Evolutionary conservation across 2,329 filamentous ascomycete species (phyloP), one percentile per base, ranked within the genome.

Genomic region (Coleophoma cylindrospora): DNA sequence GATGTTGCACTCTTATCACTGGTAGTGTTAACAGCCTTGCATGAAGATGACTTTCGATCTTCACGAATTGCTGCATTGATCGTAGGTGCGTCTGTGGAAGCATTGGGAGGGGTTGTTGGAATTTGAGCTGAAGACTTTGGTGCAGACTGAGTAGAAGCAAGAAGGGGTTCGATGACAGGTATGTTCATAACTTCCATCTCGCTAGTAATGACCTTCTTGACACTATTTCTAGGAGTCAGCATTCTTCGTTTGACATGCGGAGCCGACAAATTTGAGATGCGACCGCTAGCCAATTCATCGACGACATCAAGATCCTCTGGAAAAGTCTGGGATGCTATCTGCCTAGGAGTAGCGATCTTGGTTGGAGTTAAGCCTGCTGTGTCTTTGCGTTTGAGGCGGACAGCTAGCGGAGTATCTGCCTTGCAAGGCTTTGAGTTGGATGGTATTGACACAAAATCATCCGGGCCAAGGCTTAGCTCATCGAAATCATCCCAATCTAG

Each of bases 381-480:
- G 5, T 54, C 50, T 50, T 59, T 53, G 7, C 50, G 53, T 22
- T 57, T 59, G 14, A 58, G 43, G 13, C 47, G 50, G 4, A 51
- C 40, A 27, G 27, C 14, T 13, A 34, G 32, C 3, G 53, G 45
- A 10, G 46, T 46, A 8, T 50, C 40, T 11, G 52, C 33, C 11
- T 49, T 38, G 7, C 41, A 36, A 19, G 46, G 43, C 36, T 50
- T 56, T 22, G 53, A 50, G 14, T 41, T 45, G 3, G 62, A 57
- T 12, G 54, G 57, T 5, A 61, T 38, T 7, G 60, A 40, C 13
- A 60, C 34, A 47, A 59, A 54, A 6, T 58, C 60, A n/a, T 61
- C 56, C 12, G 49, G 44, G 3, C 38, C 52, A 17, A 63, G 48
- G 47, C 59, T 63, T 10, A 64, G 51, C 45, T 64, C 62, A 38